Percentiles rank a stretch among this genome's conserved stretches.
Evolutionary conservation across 2,329 filamentous ascomycete genomes (phyloP).

Genomic region (Cryphonectria nitschkei): DNA sequence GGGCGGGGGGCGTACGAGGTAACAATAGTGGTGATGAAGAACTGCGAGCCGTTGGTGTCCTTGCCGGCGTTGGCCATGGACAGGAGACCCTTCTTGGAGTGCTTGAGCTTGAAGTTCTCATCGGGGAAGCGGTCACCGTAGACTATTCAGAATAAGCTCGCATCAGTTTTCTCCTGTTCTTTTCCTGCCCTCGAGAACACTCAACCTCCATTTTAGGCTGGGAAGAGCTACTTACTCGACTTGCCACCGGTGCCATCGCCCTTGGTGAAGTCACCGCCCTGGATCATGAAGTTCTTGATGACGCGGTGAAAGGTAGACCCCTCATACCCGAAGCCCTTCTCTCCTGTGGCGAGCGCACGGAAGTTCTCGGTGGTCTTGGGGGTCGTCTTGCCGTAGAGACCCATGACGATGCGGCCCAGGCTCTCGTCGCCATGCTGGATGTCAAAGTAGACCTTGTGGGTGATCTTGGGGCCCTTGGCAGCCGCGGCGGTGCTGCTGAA

Average conservation of each 20-base stretch:
- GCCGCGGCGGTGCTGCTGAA: conserved; percentile 76
- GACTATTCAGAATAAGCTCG: conserved; percentile 50
- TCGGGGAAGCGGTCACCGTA: conserved; percentile 84
- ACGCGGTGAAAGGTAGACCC: conserved; percentile 86
- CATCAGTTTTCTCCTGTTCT: background rate
- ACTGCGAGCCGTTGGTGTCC: conserved; percentile 87
- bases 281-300: conserved; percentile 91
- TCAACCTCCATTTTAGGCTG: background rate
- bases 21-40: conserved; percentile 86
- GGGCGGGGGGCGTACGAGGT: conserved; percentile 63
- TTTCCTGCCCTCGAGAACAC: background rate
- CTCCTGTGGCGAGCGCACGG: conserved; percentile 79
- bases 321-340: conserved; percentile 85
- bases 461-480: conserved; percentile 90
- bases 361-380: conserved; percentile 77
- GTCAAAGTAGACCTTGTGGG: conserved; percentile 92
- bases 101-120: conserved; percentile 96
- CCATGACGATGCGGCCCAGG: conserved; percentile 76
- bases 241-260: conserved; percentile 83
- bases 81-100: conserved; percentile 80
- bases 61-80: conserved; percentile 86
- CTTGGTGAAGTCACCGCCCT: conserved; percentile 86
- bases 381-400: conserved; percentile 85
- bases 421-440: conserved; percentile 75
- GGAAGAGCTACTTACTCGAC: conserved; percentile 63